Evolutionary conservation across 345 rosid species (phyloP), one percentile per base, ranked within the genome.

Genomic region (Mangifera indica): DNA sequence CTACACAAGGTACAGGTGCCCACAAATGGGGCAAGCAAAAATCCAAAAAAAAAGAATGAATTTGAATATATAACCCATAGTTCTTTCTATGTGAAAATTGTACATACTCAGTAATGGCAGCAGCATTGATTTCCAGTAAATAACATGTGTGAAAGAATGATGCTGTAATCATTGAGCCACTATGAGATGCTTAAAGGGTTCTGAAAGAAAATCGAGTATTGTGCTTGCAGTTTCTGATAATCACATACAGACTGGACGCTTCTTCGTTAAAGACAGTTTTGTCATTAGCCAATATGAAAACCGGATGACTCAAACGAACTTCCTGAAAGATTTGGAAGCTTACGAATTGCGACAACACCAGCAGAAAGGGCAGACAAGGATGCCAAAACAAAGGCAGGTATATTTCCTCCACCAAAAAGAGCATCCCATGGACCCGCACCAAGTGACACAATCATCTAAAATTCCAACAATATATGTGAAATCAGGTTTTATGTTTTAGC

Each of bases 401-500:
- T 77, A 74, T 95, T 95, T 49, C 99, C 99, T 72, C 98, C 99
- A 59, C 99, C 99, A 71, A 92, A 95, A 56, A 91, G 79, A 10
- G 91, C 96, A 82, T 95, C 98, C 98, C 97, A 92, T 42, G 94
- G 99, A 75, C 98, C 99, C n/a, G 92, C 96, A 29, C 96, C 98
- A 29, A 95, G 79, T 13, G 99, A 91, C 66, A 91, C 82, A 65
- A 91, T 75, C 97, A 92, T 92, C 98, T 91, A 83, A 73, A 61
- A 64, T 21, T 63, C 63, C 69, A 66, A 42, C 46, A 76, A 76
- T 1, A 64, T 42, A 48, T 17, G 61, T 54, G 52, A 74, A 64
- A 51, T 72, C 66, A 72, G 62, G 20, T 67, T 72, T 56, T 73
- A 67, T 32, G 40, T 48, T 64, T 44, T n/a, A 2, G 45, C n/a